A percentile compares a stretch with the other conserved stretches of the same genome.
Conservation (phyloP, 1,284 basidiomycete species). For the Tylopilus sp. region DNA sequence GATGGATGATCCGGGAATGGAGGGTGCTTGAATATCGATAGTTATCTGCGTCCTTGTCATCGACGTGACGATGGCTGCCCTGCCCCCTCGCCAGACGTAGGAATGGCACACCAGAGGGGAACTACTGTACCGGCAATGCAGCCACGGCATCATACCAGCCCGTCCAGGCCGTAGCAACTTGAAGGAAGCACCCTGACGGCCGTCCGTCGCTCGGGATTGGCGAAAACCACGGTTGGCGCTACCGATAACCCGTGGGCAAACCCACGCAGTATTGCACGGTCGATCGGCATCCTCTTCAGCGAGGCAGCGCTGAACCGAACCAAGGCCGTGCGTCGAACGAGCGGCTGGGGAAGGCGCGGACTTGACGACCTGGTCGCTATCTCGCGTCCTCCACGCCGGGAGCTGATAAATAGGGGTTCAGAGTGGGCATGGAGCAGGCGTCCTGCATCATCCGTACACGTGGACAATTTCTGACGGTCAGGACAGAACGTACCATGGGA, state of each 20-base stretch:
- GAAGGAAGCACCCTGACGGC: background rate
- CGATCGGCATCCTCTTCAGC: background rate
- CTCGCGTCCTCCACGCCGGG: background rate
- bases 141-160: background rate
- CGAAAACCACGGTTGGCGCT: background rate
- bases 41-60: background rate
- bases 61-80: background rate
- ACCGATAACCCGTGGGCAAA: background rate
- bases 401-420: background rate
- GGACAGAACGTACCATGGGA: background rate
- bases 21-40: background rate
- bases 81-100: background rate
- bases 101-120: background rate
- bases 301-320: background rate
- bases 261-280: background rate
- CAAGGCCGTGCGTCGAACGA: background rate
- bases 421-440: background rate
- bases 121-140: background rate
- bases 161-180: background rate
- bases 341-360: background rate
- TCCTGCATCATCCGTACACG: background rate
- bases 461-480: background rate
- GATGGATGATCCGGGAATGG: conserved; percentile 4
- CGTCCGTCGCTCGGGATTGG: background rate
- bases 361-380: background rate